These are phyloP conservation scores for Scytalidium lignicola DNA, from an alignment of 2,329 filamentous ascomycete genomes.

Conservation along the genomic window DNA sequence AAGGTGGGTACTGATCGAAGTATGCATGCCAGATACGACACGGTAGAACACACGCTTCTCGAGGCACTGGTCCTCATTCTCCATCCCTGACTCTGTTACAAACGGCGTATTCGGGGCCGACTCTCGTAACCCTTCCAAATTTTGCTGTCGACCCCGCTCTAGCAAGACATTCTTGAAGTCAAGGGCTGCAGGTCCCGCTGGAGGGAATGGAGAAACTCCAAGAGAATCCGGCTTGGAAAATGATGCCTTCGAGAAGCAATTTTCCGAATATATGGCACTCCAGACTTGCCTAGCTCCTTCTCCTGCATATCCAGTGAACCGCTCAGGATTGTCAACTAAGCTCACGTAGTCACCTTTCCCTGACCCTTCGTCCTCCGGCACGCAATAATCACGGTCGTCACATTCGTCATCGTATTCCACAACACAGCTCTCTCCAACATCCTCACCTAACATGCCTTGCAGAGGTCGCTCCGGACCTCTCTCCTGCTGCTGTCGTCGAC, in stretches of 20 bases:
- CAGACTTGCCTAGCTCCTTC: slow-evolving; percentile 84
- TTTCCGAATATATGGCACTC: slow-evolving; percentile 95
- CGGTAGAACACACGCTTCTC: slow-evolving; percentile 99
- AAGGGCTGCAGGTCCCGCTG: slow-evolving; percentile 42
- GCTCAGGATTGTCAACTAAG: slow-evolving; percentile 85
- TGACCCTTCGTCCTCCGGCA: slow-evolving; percentile 88
- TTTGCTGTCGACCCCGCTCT: slow-evolving; percentile 53
- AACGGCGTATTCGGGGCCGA: slow-evolving; percentile 49
- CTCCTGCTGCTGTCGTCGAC: slow-evolving; percentile 66
- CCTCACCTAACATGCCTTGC: slow-evolving; percentile 75
- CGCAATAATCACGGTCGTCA: slow-evolving; percentile 93
- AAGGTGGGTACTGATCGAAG: slow-evolving; percentile 91
- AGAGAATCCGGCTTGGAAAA: slow-evolving; percentile 55
- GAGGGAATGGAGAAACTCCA: slow-evolving; percentile 33
- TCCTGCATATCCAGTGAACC: slow-evolving; percentile 91
- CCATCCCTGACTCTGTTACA: slow-evolving; percentile 59
- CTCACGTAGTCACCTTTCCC: slow-evolving; percentile 95
- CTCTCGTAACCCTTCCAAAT: slow-evolving; percentile 55
- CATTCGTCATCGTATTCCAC: slow-evolving; percentile 97
- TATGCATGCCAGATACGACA: slow-evolving; percentile 95
- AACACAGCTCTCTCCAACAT: slow-evolving; percentile 91
- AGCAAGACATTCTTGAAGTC: slow-evolving; percentile 59
- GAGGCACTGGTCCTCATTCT: slow-evolving; percentile 85
- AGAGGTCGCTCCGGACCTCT: slow-evolving; percentile 66
- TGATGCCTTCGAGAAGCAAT: slow-evolving; percentile 77